phyloP scores from a whole-genome alignment of 176 grass and related monocot species.

The sorghum (Sorghum bicolor) region DNA sequence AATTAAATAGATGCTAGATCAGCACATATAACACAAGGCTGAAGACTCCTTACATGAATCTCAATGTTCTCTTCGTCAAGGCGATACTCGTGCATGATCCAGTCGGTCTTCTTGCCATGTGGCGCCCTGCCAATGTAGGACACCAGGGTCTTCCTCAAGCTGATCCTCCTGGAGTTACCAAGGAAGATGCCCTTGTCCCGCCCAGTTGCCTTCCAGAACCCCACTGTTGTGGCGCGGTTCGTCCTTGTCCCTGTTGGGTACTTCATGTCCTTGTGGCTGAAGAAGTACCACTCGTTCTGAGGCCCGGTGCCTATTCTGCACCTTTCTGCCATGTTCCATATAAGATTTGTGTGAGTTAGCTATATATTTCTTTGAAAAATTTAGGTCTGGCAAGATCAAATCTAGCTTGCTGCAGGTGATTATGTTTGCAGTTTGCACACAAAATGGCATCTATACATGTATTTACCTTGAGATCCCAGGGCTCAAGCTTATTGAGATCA shows the following conservation, averaged over 20 bases:
- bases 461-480: conserved; percentile 93
- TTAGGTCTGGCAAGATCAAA: not conserved
- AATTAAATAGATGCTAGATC: not conserved
- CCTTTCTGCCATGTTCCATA: conserved; percentile 49
- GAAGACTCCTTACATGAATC: conserved; percentile 47
- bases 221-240: conserved; percentile 72
- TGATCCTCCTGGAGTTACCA: conserved; percentile 54
- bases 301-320: conserved; percentile 89
- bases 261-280: conserved; percentile 97
- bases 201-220: conserved; percentile 97
- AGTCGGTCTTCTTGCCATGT: conserved; percentile 77
- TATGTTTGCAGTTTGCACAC: not conserved
- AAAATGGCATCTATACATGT: not conserved
- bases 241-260: conserved; percentile 92
- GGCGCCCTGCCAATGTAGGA: conserved; percentile 95
- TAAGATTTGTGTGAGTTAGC: conserved; percentile 4
- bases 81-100: conserved; percentile 87
- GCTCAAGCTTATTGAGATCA: conserved; percentile 91
- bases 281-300: conserved; percentile 98
- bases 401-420: not conserved
- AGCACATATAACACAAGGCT: not conserved
- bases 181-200: conserved; percentile 84
- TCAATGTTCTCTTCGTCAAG: conserved; percentile 63
- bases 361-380: not conserved
- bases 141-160: conserved; percentile 92